These are phyloP conservation scores for Populus pruinosa DNA, from an alignment of 345 rosid species.

Conservation along the genomic window DNA sequence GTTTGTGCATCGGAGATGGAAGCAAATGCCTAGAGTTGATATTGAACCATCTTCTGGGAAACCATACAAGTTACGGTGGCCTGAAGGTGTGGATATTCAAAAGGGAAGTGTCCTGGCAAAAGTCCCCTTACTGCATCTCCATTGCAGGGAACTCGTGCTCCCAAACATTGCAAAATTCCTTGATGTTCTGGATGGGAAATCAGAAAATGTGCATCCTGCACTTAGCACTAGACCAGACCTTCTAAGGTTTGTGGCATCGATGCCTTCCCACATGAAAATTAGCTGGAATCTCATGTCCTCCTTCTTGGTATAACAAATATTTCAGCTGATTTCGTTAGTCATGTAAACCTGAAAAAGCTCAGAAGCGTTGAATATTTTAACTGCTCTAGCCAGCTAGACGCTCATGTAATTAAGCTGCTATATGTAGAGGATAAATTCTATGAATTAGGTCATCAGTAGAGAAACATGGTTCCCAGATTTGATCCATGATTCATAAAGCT, in stretches of 20 bases:
- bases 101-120: slow-evolving; percentile 91
- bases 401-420: too few relatives aligned
- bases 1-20: slow-evolving; percentile 84
- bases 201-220: slow-evolving; percentile 19
- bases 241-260: slow-evolving; percentile 68
- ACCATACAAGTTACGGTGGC: slow-evolving; percentile 76
- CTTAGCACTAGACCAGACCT: slow-evolving; percentile 45
- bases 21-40: slow-evolving; percentile 69
- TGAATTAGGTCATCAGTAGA: too few relatives aligned
- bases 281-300: slow-evolving; percentile 97
- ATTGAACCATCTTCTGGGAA: slow-evolving; percentile 62
- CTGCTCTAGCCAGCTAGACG: too few relatives aligned
- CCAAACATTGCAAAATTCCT: slow-evolving; percentile 76
- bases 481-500: too few relatives aligned
- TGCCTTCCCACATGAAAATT: slow-evolving; percentile 89
- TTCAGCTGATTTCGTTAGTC: not conserved
- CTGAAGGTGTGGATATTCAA: slow-evolving; percentile 78
- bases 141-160: slow-evolving; percentile 77
- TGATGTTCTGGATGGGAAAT: slow-evolving; percentile 34
- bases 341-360: not conserved
- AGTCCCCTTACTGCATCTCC: slow-evolving; percentile 85
- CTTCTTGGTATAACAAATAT: slow-evolving; percentile 45
- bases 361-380: too few relatives aligned
- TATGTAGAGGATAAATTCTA: too few relatives aligned
- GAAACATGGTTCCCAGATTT: too few relatives aligned